Conservation (phyloP, 495 filamentous ascomycete genomes). For the Aspergillus carlsbadensis region DNA sequence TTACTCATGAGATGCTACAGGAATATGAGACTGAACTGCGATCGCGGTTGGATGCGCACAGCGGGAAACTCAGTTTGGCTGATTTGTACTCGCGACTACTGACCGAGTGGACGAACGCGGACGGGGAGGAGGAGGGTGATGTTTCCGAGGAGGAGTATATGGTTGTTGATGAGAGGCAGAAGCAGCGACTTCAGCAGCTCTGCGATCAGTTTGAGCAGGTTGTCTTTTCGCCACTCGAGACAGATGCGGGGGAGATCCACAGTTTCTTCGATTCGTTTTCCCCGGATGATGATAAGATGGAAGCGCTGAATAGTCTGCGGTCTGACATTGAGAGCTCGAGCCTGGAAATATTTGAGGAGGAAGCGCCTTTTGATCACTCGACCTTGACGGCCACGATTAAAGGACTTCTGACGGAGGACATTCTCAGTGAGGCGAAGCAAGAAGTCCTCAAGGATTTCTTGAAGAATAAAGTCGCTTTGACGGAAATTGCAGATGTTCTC, state of each 20-base stretch:
- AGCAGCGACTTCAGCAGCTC: conserved; percentile 24
- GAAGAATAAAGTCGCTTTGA: conserved; percentile 46
- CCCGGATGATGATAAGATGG: conserved; percentile 21
- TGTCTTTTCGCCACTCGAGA: conserved; percentile 49
- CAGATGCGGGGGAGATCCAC: conserved; percentile 39
- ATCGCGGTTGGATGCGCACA: conserved; percentile 45
- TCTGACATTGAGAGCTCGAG: neutral
- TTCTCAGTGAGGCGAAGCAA: conserved; percentile 56
- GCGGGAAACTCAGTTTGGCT: conserved; percentile 52
- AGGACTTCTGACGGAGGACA: conserved; percentile 50
- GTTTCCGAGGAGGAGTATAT: conserved; percentile 18
- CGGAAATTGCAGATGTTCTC: conserved; percentile 58
- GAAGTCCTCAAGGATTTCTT: conserved; percentile 51
- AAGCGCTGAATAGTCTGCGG: conserved; percentile 30
- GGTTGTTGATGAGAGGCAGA: conserved; percentile 28
- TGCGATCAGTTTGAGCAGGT: conserved; percentile 48
- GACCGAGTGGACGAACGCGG: conserved; percentile 52
- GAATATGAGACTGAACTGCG: conserved; percentile 45
- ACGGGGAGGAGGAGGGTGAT: neutral
- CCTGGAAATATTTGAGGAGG: conserved; percentile 17
- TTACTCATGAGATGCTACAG: conserved; percentile 30
- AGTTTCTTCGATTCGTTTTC: conserved; percentile 50
- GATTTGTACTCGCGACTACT: conserved; percentile 56
- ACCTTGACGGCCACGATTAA: conserved; percentile 43
- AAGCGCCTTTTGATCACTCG: conserved; percentile 34